Evolutionary conservation across 805 yeast species (phyloP).

Genomic region (Saturnispora silvae): DNA sequence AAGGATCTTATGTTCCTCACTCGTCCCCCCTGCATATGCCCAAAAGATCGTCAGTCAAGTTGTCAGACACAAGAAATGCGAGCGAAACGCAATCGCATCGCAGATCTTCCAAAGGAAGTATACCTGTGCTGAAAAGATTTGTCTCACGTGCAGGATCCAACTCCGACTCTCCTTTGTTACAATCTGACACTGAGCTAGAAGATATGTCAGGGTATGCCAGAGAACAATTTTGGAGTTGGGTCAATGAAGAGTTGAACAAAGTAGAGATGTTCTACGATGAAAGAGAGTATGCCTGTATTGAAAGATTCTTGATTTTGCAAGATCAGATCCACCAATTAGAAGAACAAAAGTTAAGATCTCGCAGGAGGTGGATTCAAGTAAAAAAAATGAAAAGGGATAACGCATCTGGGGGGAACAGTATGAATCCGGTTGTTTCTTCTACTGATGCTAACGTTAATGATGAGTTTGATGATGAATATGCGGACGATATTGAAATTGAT

Average conservation of each 20-base stretch:
- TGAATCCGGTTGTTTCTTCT: neutral
- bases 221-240: constrained; percentile 52
- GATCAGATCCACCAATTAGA: constrained; percentile 58
- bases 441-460: constrained; percentile 1
- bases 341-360: constrained; percentile 34
- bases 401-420: neutral
- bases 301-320: constrained; percentile 50
- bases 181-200: constrained; percentile 19
- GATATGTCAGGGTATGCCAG: constrained; percentile 29
- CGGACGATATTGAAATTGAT: constrained; percentile 6
- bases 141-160: neutral
- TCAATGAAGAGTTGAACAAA: constrained; percentile 48
- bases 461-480: constrained; percentile 10
- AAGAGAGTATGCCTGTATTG: constrained; percentile 49
- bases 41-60: too few species aligned
- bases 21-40: constrained; percentile 12
- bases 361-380: constrained; percentile 12
- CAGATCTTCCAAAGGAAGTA: neutral
- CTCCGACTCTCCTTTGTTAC: neutral
- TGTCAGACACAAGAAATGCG: too few species aligned
- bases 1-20: neutral
- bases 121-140: neutral
- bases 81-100: neutral
- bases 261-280: constrained; percentile 52
- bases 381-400: constrained; percentile 6